These are phyloP conservation scores for Colletotrichum sp. DNA, from an alignment of 2,329 filamentous ascomycete genomes.

Conservation along the genomic window DNA sequence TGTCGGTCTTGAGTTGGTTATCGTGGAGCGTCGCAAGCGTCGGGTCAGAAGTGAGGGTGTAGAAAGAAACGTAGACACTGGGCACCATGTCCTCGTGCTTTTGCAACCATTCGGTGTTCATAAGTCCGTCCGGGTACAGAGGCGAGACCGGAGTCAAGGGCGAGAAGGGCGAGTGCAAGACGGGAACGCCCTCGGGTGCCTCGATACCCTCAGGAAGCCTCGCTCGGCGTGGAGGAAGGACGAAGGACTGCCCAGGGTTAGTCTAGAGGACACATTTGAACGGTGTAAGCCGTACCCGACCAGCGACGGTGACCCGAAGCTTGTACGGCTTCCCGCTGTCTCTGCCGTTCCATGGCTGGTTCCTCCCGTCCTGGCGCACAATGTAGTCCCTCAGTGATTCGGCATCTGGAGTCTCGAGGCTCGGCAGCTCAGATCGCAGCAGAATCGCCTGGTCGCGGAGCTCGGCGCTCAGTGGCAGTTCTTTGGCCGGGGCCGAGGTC, in stretches of 20 bases:
- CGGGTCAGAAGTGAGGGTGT: slow-evolving; percentile 74
- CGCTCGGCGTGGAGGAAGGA: slow-evolving; percentile 63
- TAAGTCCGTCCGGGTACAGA: slow-evolving; percentile 88
- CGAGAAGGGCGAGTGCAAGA: slow-evolving; percentile 91
- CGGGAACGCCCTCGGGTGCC: slow-evolving; percentile 49
- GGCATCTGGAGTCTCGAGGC: slow-evolving; percentile 69
- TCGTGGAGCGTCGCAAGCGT: slow-evolving; percentile 81
- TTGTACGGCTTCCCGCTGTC: slow-evolving; percentile 56
- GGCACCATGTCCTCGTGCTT: slow-evolving; percentile 90
- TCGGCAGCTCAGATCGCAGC: slow-evolving; percentile 74
- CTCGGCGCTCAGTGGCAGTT: slow-evolving; percentile 50
- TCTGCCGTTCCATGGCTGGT: slow-evolving; percentile 71
- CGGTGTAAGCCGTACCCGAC: slow-evolving; percentile 69
- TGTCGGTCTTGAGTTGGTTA: slow-evolving; percentile 86
- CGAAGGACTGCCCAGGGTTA: slow-evolving; percentile 50
- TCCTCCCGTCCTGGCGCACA: slow-evolving; percentile 66
- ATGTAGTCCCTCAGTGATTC: slow-evolving; percentile 71
- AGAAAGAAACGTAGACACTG: slow-evolving; percentile 81
- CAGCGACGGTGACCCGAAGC: slow-evolving; percentile 76
- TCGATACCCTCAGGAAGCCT: slow-evolving; percentile 57
- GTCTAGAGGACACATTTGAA: slow-evolving; percentile 24
- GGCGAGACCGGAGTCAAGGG: slow-evolving; percentile 83
- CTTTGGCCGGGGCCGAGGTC: slow-evolving; percentile 40
- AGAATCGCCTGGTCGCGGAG: slow-evolving; percentile 64
- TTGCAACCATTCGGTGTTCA: slow-evolving; percentile 80